Base-by-base conservation (phyloP, 495 filamentous ascomycete species). In the Pseudomonodictys pantanalensis region DNA sequence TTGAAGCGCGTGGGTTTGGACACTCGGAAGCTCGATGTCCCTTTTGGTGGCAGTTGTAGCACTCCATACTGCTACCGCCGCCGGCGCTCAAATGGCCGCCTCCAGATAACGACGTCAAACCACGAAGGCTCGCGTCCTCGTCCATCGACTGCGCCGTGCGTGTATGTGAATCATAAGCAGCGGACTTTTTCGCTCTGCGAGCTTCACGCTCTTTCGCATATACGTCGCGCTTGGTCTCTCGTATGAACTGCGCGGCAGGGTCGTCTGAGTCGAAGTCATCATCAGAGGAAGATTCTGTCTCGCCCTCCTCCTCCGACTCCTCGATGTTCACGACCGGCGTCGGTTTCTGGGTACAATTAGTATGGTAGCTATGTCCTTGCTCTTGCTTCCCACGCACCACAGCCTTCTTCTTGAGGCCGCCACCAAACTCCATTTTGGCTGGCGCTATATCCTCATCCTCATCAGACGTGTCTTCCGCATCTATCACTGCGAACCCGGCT, bases 41-140 rank as follows among this genome's bases (percentile, higher is more conserved):
- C 54, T 62, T 61, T 25, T 75, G 57, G 12, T 74, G 73, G 56
- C 78, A 81, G 5, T 62, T 68, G 50, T 65, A 75, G 57, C 78
- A 81, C 15, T 52, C 45, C 38, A 66, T 59, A 26, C 67, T 67
- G 26, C 28, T 32, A 18, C 22, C 28, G 10, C 58, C 56, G 29
- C 41, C 53, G 28, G 38, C 65, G 7, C 30, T 12, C 18, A 7
- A 22, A 29, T 51, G 26, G 42, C 49, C 15, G 23, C 66, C 56
- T 17, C 70, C 68, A 29, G 81, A 82, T 33, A 86, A 75, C 12
- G 79, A 75, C 23, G 69, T 79, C 44, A 80, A 67, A 17, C 69
- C 69, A 55, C 83, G 82, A 52, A 86, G 67, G 46, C 82, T 84
- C 41, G 85, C 69, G 45, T 84, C 80, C 78, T 77, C 76, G 12